Percentiles rank a stretch among this genome's conserved stretches.
Evolutionary conservation across 2,329 filamentous ascomycete species (phyloP).

Genomic region (Cercospora berteroae): DNA sequence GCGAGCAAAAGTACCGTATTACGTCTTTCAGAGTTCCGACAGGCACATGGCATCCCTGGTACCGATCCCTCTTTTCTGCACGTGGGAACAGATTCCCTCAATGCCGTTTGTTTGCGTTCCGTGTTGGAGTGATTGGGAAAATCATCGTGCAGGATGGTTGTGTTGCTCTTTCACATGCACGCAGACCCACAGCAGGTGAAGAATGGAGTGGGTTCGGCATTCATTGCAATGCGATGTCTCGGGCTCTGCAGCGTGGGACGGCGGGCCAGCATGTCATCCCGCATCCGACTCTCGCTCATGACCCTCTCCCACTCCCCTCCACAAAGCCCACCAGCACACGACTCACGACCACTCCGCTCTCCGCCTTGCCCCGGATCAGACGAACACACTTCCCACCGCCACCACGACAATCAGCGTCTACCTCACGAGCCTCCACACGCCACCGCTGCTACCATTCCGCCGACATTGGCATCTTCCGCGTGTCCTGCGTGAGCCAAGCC

Average conservation of each 20-base stretch:
- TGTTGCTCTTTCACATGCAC: background rate
- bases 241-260: background rate
- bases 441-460: background rate
- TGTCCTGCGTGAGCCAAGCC: background rate
- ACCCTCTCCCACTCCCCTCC: background rate
- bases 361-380: no score
- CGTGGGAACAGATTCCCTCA: background rate
- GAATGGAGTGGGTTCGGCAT: background rate
- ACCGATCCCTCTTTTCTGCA: background rate
- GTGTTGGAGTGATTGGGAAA: background rate
- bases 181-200: background rate
- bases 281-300: background rate
- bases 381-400: background rate
- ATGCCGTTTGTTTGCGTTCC: background rate
- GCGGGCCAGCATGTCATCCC: background rate
- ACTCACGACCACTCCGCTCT: background rate
- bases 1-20: background rate
- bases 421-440: background rate
- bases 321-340: background rate
- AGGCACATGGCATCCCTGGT: background rate
- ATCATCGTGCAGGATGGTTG: background rate
- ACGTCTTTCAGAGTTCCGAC: background rate
- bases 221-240: background rate
- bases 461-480: background rate
- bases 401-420: background rate